A percentile compares a stretch with the other conserved stretches of the same genome.
Conservation (phyloP, 2,329 filamentous ascomycete species). For the Fusarium sp. region DNA sequence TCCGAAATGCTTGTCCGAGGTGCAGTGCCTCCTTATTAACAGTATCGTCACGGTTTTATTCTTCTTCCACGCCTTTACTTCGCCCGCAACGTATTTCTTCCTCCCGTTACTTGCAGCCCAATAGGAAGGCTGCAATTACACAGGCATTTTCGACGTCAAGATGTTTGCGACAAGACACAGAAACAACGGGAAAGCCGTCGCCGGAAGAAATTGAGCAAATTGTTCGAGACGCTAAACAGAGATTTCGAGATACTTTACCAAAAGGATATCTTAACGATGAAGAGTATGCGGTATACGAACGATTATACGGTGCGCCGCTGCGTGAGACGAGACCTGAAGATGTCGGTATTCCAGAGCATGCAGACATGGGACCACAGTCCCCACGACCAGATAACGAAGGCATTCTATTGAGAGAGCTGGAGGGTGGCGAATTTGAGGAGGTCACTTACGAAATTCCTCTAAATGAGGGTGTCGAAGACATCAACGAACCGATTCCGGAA, state of each 20-base stretch:
- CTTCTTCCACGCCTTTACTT: slow-evolving; percentile 19
- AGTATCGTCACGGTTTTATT: slow-evolving; percentile 15
- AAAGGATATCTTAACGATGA: slow-evolving; percentile 73
- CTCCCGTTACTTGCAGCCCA: slow-evolving; percentile 33
- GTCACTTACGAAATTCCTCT: slow-evolving; percentile 57
- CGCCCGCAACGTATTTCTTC: slow-evolving; percentile 27
- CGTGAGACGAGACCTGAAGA: slow-evolving; percentile 69
- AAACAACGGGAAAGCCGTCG: slow-evolving; percentile 9
- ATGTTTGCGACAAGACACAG: slow-evolving; percentile 33
- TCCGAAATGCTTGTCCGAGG: slow-evolving; percentile 47
- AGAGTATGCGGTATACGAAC: slow-evolving; percentile 79
- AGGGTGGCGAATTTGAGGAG: slow-evolving; percentile 69
- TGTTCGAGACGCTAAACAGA: slow-evolving; percentile 76
- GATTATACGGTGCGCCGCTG: slow-evolving; percentile 81
- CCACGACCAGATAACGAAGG: slow-evolving; percentile 47
- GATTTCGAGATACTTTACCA: slow-evolving; percentile 81
- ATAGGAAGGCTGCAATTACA: slow-evolving; percentile 40
- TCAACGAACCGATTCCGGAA: slow-evolving; percentile 18
- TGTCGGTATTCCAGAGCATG: slow-evolving; percentile 58
- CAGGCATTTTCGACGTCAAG: slow-evolving; percentile 45
- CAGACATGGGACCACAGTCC: slow-evolving; percentile 45
- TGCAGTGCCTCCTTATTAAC: slow-evolving; percentile 34
- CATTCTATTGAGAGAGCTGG: slow-evolving; percentile 62
- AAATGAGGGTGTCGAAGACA: slow-evolving; percentile 31
- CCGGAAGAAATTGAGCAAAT: slow-evolving; percentile 64